Percentiles rank a stretch among this genome's conserved stretches.
Conservation (phyloP, 306 rosid species). For the Pueraria montana region DNA sequence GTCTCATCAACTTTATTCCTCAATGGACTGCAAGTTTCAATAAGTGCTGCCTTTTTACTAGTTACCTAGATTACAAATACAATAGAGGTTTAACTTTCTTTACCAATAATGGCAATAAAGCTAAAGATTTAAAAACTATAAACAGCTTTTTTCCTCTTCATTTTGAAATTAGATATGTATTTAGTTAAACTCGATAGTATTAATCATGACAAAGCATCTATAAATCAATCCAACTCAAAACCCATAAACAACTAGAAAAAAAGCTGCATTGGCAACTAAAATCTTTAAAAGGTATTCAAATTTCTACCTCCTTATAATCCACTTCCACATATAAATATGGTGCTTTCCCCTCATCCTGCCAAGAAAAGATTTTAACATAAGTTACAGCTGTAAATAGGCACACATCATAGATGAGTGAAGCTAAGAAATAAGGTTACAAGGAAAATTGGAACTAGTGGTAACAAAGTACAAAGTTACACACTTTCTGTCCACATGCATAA, state of each 20-base stretch:
- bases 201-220: slow-evolving; percentile 26
- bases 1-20: slow-evolving; percentile 72
- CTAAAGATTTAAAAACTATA: slow-evolving; percentile 3
- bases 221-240: slow-evolving; percentile 28
- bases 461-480: slow-evolving; percentile 17
- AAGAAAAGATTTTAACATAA: slow-evolving; percentile 36
- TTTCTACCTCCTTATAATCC: slow-evolving; percentile 89
- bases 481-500: not conserved
- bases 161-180: slow-evolving; percentile 19
- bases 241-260: slow-evolving; percentile 23
- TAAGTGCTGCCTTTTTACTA: slow-evolving; percentile 80
- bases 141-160: slow-evolving; percentile 4
- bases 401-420: slow-evolving; percentile 9
- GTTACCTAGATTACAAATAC: slow-evolving; percentile 69
- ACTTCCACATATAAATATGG: slow-evolving; percentile 86
- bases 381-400: slow-evolving; percentile 35
- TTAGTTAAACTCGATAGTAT: slow-evolving; percentile 20
- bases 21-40: slow-evolving; percentile 73
- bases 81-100: slow-evolving; percentile 24
- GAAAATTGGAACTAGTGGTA: slow-evolving; percentile 2
- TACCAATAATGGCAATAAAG: slow-evolving; percentile 10
- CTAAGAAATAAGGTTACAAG: not conserved
- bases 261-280: slow-evolving; percentile 43
- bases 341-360: slow-evolving; percentile 87
- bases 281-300: slow-evolving; percentile 33